phyloP scores from a whole-genome alignment of 2,329 filamentous ascomycete species.

The Verticillium nubilum region DNA sequence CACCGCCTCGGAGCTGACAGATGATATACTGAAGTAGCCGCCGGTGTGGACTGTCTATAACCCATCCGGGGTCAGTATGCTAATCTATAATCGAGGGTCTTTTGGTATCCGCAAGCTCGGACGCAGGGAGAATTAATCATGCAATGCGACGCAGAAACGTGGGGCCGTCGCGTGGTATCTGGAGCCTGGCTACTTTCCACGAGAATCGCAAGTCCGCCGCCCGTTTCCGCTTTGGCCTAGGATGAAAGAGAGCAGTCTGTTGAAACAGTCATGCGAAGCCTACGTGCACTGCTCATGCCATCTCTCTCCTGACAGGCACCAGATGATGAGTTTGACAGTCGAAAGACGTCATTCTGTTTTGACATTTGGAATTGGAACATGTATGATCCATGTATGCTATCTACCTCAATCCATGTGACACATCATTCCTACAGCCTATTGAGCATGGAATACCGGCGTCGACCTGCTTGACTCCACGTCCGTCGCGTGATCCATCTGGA shows the following conservation, averaged over 20 bases:
- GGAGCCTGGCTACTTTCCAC: not conserved
- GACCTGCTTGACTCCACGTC: not conserved
- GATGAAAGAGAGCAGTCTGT: no score
- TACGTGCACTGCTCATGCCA: no score
- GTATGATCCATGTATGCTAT: no score
- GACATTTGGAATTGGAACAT: no score
- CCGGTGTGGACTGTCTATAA: not conserved
- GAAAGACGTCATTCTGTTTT: no score
- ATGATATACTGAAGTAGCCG: not conserved
- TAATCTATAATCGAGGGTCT: not conserved
- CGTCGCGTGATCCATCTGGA: slow-evolving; percentile 2
- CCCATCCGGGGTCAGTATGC: not conserved
- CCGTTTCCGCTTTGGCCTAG: not conserved
- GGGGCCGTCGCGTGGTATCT: not conserved
- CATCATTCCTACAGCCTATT: not conserved
- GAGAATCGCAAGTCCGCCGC: not conserved
- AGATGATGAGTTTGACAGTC: no score
- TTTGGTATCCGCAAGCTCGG: not conserved
- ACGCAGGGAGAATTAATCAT: not conserved
- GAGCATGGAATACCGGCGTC: not conserved
- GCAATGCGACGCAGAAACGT: not conserved
- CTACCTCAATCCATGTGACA: not conserved
- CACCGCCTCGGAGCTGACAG: not conserved
- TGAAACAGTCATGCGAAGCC: no score
- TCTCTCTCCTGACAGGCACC: no score